These are phyloP conservation scores for Aspergillus candidus DNA, from an alignment of 2,329 filamentous ascomycete genomes.

Conservation along the genomic window DNA sequence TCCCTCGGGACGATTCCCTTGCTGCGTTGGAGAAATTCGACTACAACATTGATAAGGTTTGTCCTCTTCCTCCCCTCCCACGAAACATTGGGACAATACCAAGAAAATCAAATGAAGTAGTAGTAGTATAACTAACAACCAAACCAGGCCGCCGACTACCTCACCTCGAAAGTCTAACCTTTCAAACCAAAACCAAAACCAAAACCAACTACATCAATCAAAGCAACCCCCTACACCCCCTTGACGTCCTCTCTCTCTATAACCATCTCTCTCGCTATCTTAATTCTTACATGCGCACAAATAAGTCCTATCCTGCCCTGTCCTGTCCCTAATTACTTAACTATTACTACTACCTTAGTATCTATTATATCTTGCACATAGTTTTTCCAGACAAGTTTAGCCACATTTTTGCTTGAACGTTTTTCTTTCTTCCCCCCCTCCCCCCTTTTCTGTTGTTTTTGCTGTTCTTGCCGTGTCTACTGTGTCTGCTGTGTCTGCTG, in stretches of 20 bases:
- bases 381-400: constrained; percentile 16
- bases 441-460: constrained; percentile 2
- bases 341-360: not conserved
- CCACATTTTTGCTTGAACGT: constrained; percentile 14
- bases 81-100: not conserved
- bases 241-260: too few species aligned
- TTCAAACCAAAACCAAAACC: too few species aligned
- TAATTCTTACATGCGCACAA: too few species aligned
- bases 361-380: constrained; percentile 16
- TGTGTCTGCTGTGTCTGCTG: constrained; percentile 4
- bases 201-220: too few species aligned
- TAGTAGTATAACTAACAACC: constrained; percentile 4
- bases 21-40: constrained; percentile 86
- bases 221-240: too few species aligned
- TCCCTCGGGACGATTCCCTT: constrained; percentile 65
- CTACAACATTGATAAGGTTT: constrained; percentile 90
- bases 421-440: constrained; percentile 10
- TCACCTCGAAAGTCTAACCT: constrained; percentile 31
- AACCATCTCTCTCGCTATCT: too few species aligned
- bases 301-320: too few species aligned
- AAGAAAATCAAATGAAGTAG: not conserved
- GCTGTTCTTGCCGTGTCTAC: constrained; percentile 4
- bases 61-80: constrained; percentile 25
- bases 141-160: constrained; percentile 34
- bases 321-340: constrained; percentile 16